These are phyloP conservation scores for Leishmania braziliensis DNA, from an alignment of 208 protist genomes.

Conservation along the genomic window DNA sequence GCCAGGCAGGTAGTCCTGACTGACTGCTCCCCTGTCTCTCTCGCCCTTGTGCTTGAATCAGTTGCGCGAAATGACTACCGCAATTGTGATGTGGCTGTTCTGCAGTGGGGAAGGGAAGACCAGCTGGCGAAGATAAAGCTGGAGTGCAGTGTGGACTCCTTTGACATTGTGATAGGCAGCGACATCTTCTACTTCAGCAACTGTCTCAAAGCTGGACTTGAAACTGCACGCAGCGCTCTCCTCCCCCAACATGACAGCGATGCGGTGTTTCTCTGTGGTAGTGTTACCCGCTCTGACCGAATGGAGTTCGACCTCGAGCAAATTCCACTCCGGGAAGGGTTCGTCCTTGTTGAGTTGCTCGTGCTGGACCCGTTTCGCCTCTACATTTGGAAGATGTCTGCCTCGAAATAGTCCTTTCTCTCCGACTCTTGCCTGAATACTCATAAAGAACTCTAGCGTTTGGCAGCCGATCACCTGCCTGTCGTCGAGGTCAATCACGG, in stretches of 20 bases:
- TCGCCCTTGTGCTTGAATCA: conserved; percentile 44
- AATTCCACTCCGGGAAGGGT: conserved; percentile 34
- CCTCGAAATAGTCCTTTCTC: background rate
- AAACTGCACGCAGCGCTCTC: conserved; percentile 37
- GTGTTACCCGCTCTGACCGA: conserved; percentile 52
- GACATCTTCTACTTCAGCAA: conserved; percentile 71
- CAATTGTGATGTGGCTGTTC: conserved; percentile 30
- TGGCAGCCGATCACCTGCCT: background rate
- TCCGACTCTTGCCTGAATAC: background rate
- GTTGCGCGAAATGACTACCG: conserved; percentile 5
- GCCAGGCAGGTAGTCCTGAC: conserved; percentile 45
- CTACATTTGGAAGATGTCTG: conserved; percentile 31
- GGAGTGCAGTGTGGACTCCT: conserved; percentile 23
- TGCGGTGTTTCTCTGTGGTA: conserved; percentile 44
- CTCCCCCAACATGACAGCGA: background rate
- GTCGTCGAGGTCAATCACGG: background rate
- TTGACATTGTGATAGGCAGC: conserved; percentile 65
- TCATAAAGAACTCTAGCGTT: background rate
- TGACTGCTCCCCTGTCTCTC: conserved; percentile 48
- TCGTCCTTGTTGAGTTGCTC: conserved; percentile 19
- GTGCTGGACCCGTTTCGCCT: conserved; percentile 33
- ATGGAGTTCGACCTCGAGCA: conserved; percentile 60
- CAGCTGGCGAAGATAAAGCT: conserved; percentile 26
- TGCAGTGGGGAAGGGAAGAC: conserved; percentile 51
- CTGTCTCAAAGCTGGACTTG: conserved; percentile 37